These are phyloP conservation scores for Rhizopogon vinicolor DNA, from an alignment of 768 basidiomycete genomes.

Conservation along the genomic window DNA sequence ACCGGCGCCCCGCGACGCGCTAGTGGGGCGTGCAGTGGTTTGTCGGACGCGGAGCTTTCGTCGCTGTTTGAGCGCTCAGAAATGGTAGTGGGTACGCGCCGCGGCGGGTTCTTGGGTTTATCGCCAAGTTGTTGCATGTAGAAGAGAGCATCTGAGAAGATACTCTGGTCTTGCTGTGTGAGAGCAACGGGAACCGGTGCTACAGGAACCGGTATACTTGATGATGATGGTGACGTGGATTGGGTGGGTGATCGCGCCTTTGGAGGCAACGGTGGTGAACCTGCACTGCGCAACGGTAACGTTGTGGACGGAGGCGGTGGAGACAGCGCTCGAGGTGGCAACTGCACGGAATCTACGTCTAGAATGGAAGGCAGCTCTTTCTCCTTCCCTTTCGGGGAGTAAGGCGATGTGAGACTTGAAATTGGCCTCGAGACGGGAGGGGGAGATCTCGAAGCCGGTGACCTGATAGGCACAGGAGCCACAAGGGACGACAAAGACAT, in stretches of 20 bases:
- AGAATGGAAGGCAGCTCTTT: slow-evolving; percentile 30
- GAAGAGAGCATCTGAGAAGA: slow-evolving; percentile 57
- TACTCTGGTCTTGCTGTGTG: slow-evolving; percentile 30
- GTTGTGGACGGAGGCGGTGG: slow-evolving; percentile 8
- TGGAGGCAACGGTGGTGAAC: slow-evolving; percentile 16
- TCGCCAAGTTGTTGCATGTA: slow-evolving; percentile 60
- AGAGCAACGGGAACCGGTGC: slow-evolving; percentile 17
- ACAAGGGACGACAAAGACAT: not conserved
- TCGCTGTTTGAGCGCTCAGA: slow-evolving; percentile 39
- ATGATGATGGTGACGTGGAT: slow-evolving; percentile 10
- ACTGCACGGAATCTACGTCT: slow-evolving; percentile 8
- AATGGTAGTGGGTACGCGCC: slow-evolving; percentile 42
- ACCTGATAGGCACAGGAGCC: slow-evolving; percentile 6
- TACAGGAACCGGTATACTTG: slow-evolving; percentile 5
- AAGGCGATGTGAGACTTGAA: slow-evolving; percentile 33
- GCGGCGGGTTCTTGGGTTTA: slow-evolving; percentile 19
- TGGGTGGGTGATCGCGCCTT: slow-evolving; percentile 17
- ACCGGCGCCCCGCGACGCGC: slow-evolving; percentile 13
- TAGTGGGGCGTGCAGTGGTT: slow-evolving; percentile 18
- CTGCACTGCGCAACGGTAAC: slow-evolving; percentile 10
- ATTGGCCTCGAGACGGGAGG: slow-evolving; percentile 18
- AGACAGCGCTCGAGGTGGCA: slow-evolving; percentile 8
- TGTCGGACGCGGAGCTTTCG: slow-evolving; percentile 25
- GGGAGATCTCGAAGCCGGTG: slow-evolving; percentile 14
- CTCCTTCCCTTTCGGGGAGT: slow-evolving; percentile 21